Conservation (phyloP, 192 early-diverging fungal genomes). For the Diversispora epigaea region DNA sequence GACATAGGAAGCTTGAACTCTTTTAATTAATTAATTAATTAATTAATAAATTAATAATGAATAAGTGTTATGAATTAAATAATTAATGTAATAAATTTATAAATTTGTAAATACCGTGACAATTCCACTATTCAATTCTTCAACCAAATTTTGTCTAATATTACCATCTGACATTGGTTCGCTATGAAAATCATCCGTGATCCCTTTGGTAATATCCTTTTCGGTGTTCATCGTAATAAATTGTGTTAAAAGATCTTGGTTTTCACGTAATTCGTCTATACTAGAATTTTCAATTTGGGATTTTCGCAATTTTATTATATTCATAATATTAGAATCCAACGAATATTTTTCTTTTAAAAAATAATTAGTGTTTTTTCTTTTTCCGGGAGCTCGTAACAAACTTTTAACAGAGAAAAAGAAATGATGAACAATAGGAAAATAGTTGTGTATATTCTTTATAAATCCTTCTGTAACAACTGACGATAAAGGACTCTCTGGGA, state of each 20-base stretch:
- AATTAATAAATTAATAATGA: background rate
- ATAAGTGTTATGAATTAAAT: background rate
- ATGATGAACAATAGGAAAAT: background rate
- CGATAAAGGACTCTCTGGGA: background rate
- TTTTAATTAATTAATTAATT: background rate
- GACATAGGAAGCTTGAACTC: background rate
- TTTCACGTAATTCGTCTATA: background rate
- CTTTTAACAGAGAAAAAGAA: background rate
- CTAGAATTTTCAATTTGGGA: background rate
- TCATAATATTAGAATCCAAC: background rate
- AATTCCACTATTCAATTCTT: background rate
- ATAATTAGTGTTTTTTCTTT: background rate
- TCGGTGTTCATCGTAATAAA: background rate
- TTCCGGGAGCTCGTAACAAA: background rate
- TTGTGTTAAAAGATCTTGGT: background rate
- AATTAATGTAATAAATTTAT: background rate
- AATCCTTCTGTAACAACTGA: background rate
- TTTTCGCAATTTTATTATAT: background rate
- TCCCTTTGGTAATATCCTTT: background rate
- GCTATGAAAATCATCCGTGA: background rate
- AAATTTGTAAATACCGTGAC: background rate
- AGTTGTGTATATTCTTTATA: background rate
- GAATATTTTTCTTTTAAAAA: background rate
- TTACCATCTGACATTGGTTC: slow-evolving; percentile 4
- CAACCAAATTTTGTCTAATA: background rate